Evolutionary conservation across 805 yeast species (phyloP).

Genomic region (Metschnikowia hibisci): DNA sequence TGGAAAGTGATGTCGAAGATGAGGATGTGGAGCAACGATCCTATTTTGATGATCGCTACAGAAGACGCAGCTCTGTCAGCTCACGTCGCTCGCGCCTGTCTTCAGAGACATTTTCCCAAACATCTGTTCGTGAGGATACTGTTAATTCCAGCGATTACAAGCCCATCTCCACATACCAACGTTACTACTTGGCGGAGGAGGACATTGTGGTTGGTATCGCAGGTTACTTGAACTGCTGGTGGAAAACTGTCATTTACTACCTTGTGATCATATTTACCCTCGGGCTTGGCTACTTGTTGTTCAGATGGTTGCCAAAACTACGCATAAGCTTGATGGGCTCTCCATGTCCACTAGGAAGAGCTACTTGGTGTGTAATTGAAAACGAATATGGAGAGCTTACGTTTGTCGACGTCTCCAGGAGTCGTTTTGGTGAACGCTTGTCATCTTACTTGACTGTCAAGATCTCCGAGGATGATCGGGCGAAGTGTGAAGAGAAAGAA

Average conservation of each 20-base stretch:
- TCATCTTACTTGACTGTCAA: constrained; percentile 55
- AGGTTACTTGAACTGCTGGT: constrained; percentile 61
- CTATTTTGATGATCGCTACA: constrained; percentile 23
- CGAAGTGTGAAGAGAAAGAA: constrained; percentile 24
- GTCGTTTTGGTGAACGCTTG: constrained; percentile 65
- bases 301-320: constrained; percentile 85
- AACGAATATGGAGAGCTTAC: constrained; percentile 87
- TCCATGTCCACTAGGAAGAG: constrained; percentile 64
- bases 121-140: constrained; percentile 6
- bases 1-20: constrained; percentile 8
- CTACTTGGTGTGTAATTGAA: constrained; percentile 93
- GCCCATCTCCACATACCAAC: constrained; percentile 54
- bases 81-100: constrained; percentile 7
- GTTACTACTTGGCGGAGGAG: constrained; percentile 92
- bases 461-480: constrained; percentile 23
- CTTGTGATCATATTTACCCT: constrained; percentile 52
- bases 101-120: constrained; percentile 7
- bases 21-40: constrained; percentile 14
- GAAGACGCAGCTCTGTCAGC: constrained; percentile 21
- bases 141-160: constrained; percentile 12
- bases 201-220: constrained; percentile 94
- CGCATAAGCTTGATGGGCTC: constrained; percentile 65
- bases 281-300: constrained; percentile 68
- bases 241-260: constrained; percentile 48
- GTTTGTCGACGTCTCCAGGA: constrained; percentile 51